Base-by-base conservation (phyloP, 176 grass and related monocot species). In the Aechmea fasciata region DNA sequence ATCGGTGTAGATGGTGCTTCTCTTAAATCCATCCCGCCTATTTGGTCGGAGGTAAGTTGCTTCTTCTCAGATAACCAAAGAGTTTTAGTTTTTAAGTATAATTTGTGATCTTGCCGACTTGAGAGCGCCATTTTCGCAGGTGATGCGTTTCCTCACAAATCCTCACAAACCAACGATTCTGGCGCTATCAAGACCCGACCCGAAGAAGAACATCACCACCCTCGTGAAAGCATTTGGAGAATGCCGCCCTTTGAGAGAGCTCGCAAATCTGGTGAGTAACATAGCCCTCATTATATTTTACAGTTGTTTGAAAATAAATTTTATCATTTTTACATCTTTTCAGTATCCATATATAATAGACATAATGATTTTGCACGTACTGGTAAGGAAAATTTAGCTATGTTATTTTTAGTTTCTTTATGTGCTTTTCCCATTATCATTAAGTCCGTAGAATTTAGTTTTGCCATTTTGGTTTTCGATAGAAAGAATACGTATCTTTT, bases 81-180 rank as follows among this genome's bases (percentile, higher is more conserved):
- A 13, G 1, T 76, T 15, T 61, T 22, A 18, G 20, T 18, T n/a
- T 20, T 61, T 8, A 18, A 19, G 10, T 61, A 19, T 18, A 10
- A 61, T 10, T 61, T 15, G 55, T 61, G 55, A 61, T 61, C 15
- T 10, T 18, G 15, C 55, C 55, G 20, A 22, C 55, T 19, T 61
- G 55, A 61, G 20, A 61, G 55, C 33, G 55, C 10, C 15, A 61
- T 22, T 70, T 11, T 80, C 12, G 2, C 82, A 97, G 93, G 86
- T 99, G 48, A 72, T 90, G 74, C 79, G 89, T 65, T 99, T 93
- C 78, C 74, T 99, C 33, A 83, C 87, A 69, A 99, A 99, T 74
- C 94, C 94, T 72, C 94, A 97, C 74, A 97, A 97, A 55, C 94
- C 94, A 24, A 97, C 93, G 84, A 92, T 97, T 67, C 75, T 97